Evolutionary conservation across 768 basidiomycete species (phyloP), one percentile per base, ranked within the genome.

Genomic region (Boletus reticulatus): DNA sequence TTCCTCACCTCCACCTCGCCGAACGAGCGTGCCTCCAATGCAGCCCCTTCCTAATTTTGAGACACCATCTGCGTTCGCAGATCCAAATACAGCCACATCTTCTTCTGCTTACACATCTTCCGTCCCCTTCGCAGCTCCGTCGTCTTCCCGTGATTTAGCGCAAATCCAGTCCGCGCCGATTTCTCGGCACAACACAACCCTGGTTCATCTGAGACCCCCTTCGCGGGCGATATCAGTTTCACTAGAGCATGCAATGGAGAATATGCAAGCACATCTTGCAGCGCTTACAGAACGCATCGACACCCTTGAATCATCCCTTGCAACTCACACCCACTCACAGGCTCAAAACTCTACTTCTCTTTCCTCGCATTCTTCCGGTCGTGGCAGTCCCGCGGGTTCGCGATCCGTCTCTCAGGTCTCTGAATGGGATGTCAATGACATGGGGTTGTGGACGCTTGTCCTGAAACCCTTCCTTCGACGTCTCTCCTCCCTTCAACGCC

Each of bases 271-370:
- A 0, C 88, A 92, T 58, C 73, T 94, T 19, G 90, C 90, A 0
- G 91, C 91, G 7, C 78, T 94, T 43, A 84, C 81, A 9, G 92
- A 94, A 69, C 84, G 93, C 29, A 72, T 94, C n/a, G 92, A 94
- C 62, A 76, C 79, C 14, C 72, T 88, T 10, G 85, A 87, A 70
- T 59, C 68, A 12, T 73, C 77, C 14, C 64, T 80, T 14, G 59
- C 67, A 38, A 57, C 56, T 29, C 61, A 55, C 27, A 31, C 58
- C 32, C 77, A 76, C 20, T 71, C 56, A 9, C 67, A 58, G 14
- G 50, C 43, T 39, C 78, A 78, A 41, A 69, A 73, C 29, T 77
- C 82, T 3, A 72, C 74, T 19, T 75, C 78, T 8, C 66, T 69
- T 38, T 74, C 77, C 43, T 74, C 78, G 7, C 70, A 74, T 27